Evolutionary conservation across 192 early-diverging fungal species (phyloP).

Genomic region (Endogone sp.): DNA sequence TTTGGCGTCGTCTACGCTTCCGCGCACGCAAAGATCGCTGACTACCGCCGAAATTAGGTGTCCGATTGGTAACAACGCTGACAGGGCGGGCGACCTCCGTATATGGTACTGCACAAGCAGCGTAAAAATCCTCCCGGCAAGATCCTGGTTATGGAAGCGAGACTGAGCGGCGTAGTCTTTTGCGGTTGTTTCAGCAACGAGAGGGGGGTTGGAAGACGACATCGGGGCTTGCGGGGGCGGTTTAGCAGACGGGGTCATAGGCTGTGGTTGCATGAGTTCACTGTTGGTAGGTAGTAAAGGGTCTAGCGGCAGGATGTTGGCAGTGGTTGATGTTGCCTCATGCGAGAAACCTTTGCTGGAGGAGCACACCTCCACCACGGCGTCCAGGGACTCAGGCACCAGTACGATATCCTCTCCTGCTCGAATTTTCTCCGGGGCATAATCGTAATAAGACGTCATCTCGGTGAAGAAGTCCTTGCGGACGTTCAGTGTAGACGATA

Average conservation of each 20-base stretch:
- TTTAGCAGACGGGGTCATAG: not conserved
- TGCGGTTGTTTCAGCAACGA: not conserved
- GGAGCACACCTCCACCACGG: not conserved
- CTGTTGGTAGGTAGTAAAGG: not conserved
- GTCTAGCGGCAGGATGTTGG: not conserved
- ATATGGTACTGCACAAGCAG: not conserved
- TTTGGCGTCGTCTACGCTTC: not conserved
- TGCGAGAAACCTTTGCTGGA: not conserved
- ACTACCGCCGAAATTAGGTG: not conserved
- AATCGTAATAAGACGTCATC: not conserved
- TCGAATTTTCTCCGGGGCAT: not conserved
- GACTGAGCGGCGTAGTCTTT: not conserved
- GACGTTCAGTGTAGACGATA: not conserved
- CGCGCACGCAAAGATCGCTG: not conserved
- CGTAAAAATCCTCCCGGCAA: not conserved
- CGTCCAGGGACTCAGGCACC: not conserved
- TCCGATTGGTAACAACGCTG: not conserved
- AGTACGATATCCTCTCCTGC: not conserved
- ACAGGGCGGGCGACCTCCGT: not conserved
- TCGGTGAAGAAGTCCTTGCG: not conserved
- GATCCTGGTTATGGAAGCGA: not conserved
- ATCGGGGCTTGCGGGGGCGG: not conserved
- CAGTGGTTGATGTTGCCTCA: not conserved
- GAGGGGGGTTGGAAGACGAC: not conserved
- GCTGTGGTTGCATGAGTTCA: not conserved